Conservation (phyloP, 495 filamentous ascomycete species). For the Apodospora peruviana region DNA sequence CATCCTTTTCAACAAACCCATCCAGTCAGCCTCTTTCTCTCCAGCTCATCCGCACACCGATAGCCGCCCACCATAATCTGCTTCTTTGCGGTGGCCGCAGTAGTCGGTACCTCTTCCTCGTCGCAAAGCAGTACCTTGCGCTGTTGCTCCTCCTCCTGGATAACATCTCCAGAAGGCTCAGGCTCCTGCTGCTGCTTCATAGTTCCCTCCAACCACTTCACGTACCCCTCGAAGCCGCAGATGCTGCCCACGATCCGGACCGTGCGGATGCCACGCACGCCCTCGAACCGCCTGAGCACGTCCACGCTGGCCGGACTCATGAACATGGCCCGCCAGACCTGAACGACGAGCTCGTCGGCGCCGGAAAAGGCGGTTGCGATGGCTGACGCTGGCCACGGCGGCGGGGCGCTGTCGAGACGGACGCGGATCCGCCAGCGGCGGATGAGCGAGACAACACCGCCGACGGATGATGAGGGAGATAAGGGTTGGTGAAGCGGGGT, state of each 20-base stretch:
- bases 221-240: slow-evolving; percentile 35
- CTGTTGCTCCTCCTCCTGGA: slow-evolving; percentile 7
- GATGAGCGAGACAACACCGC: slow-evolving; percentile 23
- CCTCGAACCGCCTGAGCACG: slow-evolving; percentile 42
- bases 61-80: slow-evolving; percentile 12
- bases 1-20: slow-evolving; percentile 5
- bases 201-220: slow-evolving; percentile 34
- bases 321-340: slow-evolving; percentile 42
- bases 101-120: too few relatives aligned
- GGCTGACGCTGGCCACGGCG: slow-evolving; percentile 1
- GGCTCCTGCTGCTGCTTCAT: slow-evolving; percentile 31
- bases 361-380: slow-evolving; percentile 34
- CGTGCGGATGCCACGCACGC: slow-evolving; percentile 42
- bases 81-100: too few relatives aligned
- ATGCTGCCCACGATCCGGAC: slow-evolving; percentile 38
- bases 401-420: slow-evolving; percentile 15
- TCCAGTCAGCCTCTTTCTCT: slow-evolving; percentile 11
- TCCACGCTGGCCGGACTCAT: slow-evolving; percentile 30
- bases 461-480: background rate
- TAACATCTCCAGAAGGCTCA: too few relatives aligned
- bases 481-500: background rate
- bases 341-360: slow-evolving; percentile 39
- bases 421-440: slow-evolving; percentile 25
- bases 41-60: slow-evolving; percentile 10
- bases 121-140: background rate